Conservation (phyloP, 1,284 basidiomycete species). For the Austropuccinia psidii region DNA sequence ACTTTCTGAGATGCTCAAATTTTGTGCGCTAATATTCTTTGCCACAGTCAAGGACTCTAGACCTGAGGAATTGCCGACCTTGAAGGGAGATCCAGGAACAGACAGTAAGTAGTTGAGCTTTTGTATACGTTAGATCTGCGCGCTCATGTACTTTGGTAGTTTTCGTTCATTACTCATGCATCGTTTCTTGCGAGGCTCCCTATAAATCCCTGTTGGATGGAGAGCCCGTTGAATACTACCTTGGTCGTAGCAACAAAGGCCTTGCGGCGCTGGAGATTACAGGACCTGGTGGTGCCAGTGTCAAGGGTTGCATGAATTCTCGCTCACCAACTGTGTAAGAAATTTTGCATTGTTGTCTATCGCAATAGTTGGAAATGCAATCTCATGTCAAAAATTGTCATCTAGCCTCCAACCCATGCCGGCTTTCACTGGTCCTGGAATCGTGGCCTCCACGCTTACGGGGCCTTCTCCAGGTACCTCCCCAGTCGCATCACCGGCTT, state of each 20-base stretch:
- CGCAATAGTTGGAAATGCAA: background rate
- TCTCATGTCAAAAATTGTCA: background rate
- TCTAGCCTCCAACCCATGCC: slow-evolving; percentile 6
- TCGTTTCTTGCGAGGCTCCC: slow-evolving; percentile 22
- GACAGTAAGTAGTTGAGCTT: slow-evolving; percentile 2
- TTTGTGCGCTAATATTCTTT: background rate
- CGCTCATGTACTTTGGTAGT: background rate
- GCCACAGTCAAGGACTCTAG: slow-evolving; percentile 20
- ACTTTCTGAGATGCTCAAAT: background rate
- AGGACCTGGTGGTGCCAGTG: slow-evolving; percentile 16
- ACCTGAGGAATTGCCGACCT: slow-evolving; percentile 25
- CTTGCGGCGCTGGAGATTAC: slow-evolving; percentile 34
- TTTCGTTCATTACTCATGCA: slow-evolving; percentile 36
- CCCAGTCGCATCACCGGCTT: background rate
- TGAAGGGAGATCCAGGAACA: slow-evolving; percentile 33
- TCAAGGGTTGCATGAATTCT: slow-evolving; percentile 24
- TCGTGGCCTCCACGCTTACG: background rate
- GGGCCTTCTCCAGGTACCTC: background rate
- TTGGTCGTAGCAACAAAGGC: slow-evolving; percentile 33
- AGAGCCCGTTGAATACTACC: slow-evolving; percentile 31
- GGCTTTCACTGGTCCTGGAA: background rate
- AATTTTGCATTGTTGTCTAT: background rate
- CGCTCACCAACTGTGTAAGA: slow-evolving; percentile 16
- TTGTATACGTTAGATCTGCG: background rate
- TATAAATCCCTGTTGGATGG: slow-evolving; percentile 35